Percentiles rank a stretch among this genome's conserved stretches.
These are phyloP conservation scores for Pyrenophora seminiperda DNA, from an alignment of 2,329 filamentous ascomycete species.

Conservation along the genomic window DNA sequence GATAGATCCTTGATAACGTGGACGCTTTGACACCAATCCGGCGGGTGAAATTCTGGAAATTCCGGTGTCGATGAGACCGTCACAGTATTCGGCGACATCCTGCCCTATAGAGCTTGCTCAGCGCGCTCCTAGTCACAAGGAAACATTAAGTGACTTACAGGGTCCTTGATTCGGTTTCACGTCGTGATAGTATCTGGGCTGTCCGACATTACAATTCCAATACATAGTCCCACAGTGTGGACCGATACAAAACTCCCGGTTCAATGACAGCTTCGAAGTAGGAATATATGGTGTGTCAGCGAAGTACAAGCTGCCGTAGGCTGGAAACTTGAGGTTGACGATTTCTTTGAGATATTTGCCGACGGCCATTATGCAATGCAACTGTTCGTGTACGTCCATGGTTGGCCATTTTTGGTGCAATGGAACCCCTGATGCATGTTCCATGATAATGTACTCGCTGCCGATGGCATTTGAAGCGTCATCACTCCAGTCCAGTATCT, in stretches of 20 bases:
- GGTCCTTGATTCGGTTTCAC: conserved; percentile 46
- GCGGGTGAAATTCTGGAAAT: conserved; percentile 44
- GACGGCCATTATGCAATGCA: conserved; percentile 36
- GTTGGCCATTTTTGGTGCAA: conserved; percentile 42
- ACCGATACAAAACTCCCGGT: conserved; percentile 37
- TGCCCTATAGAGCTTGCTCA: conserved; percentile 39
- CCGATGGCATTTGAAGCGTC: conserved; percentile 43
- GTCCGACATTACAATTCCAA: conserved; percentile 38
- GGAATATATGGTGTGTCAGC: conserved; percentile 22
- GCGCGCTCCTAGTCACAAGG: conserved; percentile 10
- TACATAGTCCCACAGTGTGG: conserved; percentile 38
- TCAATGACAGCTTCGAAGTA: conserved; percentile 14
- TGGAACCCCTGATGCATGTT: conserved; percentile 43
- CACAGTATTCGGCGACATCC: conserved; percentile 40
- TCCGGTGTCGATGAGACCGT: conserved; percentile 49
- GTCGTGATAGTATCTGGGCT: conserved; percentile 44
- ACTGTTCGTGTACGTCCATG: conserved; percentile 28
- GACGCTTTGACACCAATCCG: conserved; percentile 20
- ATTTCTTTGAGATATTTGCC: conserved; percentile 39
- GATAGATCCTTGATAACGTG: conserved; percentile 46
- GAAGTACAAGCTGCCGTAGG: conserved; percentile 47
- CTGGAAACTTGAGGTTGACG: conserved; percentile 44
- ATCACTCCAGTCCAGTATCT: conserved; percentile 52
- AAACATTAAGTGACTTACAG: conserved; percentile 39
- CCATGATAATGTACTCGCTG: conserved; percentile 50